Evolutionary conservation across 768 basidiomycete genomes (phyloP), one percentile per base, ranked within the genome.

Genomic region (Russula dissimulans): DNA sequence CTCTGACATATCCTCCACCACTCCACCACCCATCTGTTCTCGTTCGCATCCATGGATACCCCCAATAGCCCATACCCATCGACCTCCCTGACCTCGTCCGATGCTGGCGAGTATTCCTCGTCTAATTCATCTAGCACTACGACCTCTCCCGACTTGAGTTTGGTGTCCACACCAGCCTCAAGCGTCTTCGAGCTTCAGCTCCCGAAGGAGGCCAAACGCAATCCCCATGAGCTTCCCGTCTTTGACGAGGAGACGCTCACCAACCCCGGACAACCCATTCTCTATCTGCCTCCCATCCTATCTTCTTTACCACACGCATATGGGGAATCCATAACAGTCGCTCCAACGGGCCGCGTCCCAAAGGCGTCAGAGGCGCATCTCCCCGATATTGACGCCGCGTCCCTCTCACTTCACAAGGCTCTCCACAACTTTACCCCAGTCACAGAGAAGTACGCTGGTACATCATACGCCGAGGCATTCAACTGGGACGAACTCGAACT

Each of bases 211-310:
- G 22, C 22, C 22, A 26, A 26, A 32, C 72, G 74, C 22, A 76
- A 85, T 63, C 85, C 83, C 17, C 87, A 87, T 66, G 66, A 72
- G 18, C 61, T 82, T 4, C 86, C 87, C 6, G 70, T 69, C 3
- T 86, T 87, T 66, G 73, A 75, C 60, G 66, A 71, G 6, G 65
- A 68, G 38, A 73, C 70, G 54, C 63, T 75, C 34, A 69, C 70
- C 45, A 70, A 69, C n/a, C 78, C 72, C 29, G 64, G 70, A 29
- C 67, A 70, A 3, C 81, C 84, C 5, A 76, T 92, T 45, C 75
- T 95, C 29, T 95, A 92, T 71, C 81, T 93, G 18, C 93, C 91
- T 3, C 93, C 91, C 3, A 77, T 93, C 15, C 78, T 95, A 18
- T 93, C 91, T 1, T 87, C 85, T 29, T 77, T 91, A 0, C 89